Evolutionary conservation across 306 rosid species (phyloP).

Genomic region (Alnus rubra): DNA sequence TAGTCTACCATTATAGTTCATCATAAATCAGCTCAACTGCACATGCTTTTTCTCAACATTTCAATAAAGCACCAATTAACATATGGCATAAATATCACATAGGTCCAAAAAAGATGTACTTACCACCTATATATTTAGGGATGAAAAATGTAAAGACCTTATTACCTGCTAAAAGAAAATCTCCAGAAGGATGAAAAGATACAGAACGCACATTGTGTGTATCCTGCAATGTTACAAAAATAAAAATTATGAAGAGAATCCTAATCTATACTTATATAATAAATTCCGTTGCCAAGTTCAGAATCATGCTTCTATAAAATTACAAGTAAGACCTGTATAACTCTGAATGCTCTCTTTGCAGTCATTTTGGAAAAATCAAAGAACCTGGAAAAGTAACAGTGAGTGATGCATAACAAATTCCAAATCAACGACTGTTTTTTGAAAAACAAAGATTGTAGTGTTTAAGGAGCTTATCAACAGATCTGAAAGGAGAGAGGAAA

Average conservation of each 20-base stretch:
- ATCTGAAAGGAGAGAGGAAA: conserved; percentile 22
- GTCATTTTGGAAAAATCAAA: conserved; percentile 80
- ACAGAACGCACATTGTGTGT: conserved; percentile 92
- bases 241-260: conserved; percentile 17
- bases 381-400: conserved; percentile 52
- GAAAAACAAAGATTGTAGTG: conserved; percentile 4
- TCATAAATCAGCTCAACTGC: not conserved
- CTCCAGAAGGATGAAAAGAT: conserved; percentile 92
- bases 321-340: conserved; percentile 69
- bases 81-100: conserved; percentile 15
- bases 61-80: conserved; percentile 4
- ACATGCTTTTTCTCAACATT: not conserved
- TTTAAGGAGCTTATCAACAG: conserved; percentile 25
- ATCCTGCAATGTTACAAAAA: conserved; percentile 53
- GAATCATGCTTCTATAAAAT: conserved; percentile 25
- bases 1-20: not conserved
- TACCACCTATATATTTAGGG: not conserved
- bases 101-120: conserved; percentile 2
- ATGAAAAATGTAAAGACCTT: conserved; percentile 13
- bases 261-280: conserved; percentile 3
- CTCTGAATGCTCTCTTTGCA: conserved; percentile 89
- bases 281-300: conserved; percentile 22
- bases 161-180: conserved; percentile 84
- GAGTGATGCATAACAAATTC: not conserved
- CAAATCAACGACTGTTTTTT: not conserved